These are phyloP conservation scores for Casaregolazyma lundiana DNA, from an alignment of 1,139 yeast genomes.

Conservation along the genomic window DNA sequence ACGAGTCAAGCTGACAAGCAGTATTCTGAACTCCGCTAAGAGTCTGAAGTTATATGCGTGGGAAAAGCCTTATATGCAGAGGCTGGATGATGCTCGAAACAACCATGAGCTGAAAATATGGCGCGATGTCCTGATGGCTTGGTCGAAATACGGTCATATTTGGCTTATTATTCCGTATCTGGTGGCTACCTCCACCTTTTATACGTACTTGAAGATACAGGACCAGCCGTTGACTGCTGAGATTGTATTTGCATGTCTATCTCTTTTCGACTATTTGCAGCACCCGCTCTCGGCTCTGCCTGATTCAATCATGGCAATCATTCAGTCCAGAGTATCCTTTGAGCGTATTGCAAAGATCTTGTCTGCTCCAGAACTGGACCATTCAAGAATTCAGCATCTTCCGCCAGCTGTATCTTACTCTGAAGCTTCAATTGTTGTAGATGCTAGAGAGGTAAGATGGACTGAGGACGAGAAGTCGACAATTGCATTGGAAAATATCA, in stretches of 20 bases:
- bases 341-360: conserved; percentile 52
- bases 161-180: conserved; percentile 65
- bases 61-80: conserved; percentile 60
- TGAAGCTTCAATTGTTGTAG: conserved; percentile 33
- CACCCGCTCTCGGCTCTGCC: conserved; percentile 60
- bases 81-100: conserved; percentile 60
- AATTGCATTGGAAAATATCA: conserved; percentile 49
- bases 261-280: conserved; percentile 54
- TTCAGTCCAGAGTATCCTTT: conserved; percentile 60
- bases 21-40: conserved; percentile 58
- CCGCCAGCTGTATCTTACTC: conserved; percentile 29
- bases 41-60: conserved; percentile 69
- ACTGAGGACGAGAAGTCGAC: conserved; percentile 37
- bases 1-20: conserved; percentile 55
- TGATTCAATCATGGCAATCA: conserved; percentile 49
- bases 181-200: conserved; percentile 63
- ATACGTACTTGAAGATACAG: conserved; percentile 40
- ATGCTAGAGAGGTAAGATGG: conserved; percentile 42
- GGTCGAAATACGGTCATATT: conserved; percentile 47
- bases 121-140: conserved; percentile 41
- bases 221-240: conserved; percentile 57
- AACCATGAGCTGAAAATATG: conserved; percentile 75
- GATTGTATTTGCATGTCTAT: conserved; percentile 64
- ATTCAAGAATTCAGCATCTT: conserved; percentile 21
- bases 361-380: conserved; percentile 34